These are phyloP conservation scores for Fusarium sacchari DNA, from an alignment of 2,329 filamentous ascomycete species.

Conservation along the genomic window DNA sequence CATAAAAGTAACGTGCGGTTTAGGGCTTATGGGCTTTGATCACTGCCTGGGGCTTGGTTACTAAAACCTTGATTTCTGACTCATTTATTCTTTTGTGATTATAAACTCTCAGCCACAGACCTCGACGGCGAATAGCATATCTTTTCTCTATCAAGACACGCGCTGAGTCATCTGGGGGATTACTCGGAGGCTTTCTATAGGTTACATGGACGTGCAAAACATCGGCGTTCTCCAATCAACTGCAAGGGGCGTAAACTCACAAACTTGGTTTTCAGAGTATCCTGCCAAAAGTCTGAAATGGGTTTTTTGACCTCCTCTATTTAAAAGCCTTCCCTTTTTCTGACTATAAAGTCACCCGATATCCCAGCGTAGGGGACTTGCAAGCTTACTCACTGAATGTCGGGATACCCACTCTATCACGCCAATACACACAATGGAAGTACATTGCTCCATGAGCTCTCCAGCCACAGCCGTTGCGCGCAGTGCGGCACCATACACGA, in stretches of 20 bases:
- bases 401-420: too few relatives aligned
- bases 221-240: neutral
- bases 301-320: neutral
- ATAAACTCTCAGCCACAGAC: neutral
- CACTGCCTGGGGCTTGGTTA: neutral
- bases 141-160: rapidly evolving
- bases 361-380: neutral
- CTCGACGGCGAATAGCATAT: neutral
- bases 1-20: neutral
- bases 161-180: neutral
- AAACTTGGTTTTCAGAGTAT: too few relatives aligned
- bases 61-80: neutral
- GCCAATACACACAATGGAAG: neutral
- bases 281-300: neutral
- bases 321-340: too few relatives aligned
- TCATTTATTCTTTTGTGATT: neutral
- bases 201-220: neutral
- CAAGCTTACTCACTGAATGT: rapidly evolving
- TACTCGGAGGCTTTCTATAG: too few relatives aligned
- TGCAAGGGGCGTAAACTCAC: neutral
- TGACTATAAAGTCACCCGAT: neutral
- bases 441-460: neutral
- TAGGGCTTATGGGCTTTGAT: neutral
- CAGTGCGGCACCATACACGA: rapidly evolving
- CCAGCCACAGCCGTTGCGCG: neutral